These are phyloP conservation scores for Castanopsis chinensis DNA, from an alignment of 306 rosid species.

Conservation along the genomic window DNA sequence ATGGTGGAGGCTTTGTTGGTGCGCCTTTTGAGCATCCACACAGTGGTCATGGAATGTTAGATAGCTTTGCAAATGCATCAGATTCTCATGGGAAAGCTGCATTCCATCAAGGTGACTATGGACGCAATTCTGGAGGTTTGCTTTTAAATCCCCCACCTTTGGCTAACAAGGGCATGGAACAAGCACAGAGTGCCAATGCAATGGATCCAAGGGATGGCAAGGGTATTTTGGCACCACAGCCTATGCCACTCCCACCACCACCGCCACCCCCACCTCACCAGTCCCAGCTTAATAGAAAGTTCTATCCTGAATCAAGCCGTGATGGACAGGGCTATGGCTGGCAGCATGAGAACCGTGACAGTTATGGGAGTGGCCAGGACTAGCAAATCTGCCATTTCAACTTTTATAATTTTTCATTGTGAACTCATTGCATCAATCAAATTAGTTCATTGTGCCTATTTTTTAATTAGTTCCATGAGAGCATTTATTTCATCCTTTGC, in stretches of 20 bases:
- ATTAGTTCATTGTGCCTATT: background rate
- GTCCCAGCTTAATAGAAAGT: constrained; percentile 56
- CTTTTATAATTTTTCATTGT: background rate
- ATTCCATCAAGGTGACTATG: constrained; percentile 44
- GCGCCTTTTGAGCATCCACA: constrained; percentile 50
- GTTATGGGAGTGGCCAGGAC: constrained; percentile 55
- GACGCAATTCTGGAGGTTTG: constrained; percentile 34
- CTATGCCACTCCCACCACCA: constrained; percentile 53
- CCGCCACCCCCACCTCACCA: constrained; percentile 56
- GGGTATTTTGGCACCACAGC: constrained; percentile 67
- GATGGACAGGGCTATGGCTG: constrained; percentile 64
- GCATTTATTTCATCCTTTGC: background rate
- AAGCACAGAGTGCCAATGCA: constrained; percentile 45
- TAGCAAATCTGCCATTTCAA: constrained; percentile 18
- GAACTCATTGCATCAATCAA: background rate
- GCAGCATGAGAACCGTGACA: constrained; percentile 68
- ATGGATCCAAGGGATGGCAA: constrained; percentile 78
- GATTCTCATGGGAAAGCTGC: constrained; percentile 44
- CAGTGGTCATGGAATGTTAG: constrained; percentile 35
- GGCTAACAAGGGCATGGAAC: constrained; percentile 38
- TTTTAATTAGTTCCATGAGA: background rate
- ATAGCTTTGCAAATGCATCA: constrained; percentile 31
- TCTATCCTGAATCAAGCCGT: constrained; percentile 55
- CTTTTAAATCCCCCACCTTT: constrained; percentile 23
- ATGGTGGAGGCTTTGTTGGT: constrained; percentile 56